Conservation (phyloP, 495 filamentous ascomycete genomes). For the Aspergillus avenaceus region DNA sequence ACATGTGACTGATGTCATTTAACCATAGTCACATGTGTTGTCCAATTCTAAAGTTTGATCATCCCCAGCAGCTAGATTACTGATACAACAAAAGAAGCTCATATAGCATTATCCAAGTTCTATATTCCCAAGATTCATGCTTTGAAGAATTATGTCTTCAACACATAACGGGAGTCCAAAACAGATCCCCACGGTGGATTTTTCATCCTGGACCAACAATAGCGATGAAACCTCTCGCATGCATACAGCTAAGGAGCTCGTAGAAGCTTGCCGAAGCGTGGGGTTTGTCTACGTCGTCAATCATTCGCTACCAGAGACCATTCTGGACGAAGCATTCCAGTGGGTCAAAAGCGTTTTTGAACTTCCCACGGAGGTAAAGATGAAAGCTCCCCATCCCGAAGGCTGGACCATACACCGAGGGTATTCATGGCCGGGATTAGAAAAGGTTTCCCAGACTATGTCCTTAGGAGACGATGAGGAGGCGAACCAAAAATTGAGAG, state of each 20-base stretch:
- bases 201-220: conserved; percentile 34
- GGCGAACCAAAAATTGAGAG: conserved; percentile 22
- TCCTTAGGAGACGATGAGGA: conserved; percentile 42
- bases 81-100: too few species aligned
- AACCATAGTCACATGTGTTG: too few species aligned
- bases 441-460: conserved; percentile 60
- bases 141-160: neutral
- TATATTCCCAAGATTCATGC: neutral
- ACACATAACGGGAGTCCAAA: neutral
- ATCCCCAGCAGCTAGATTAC: too few species aligned
- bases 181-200: conserved; percentile 52
- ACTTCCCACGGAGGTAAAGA: conserved; percentile 41
- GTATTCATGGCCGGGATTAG: conserved; percentile 61
- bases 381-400: conserved; percentile 58
- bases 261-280: conserved; percentile 50
- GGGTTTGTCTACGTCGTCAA: conserved; percentile 59
- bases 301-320: conserved; percentile 42
- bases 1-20: conserved; percentile 11
- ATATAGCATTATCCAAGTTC: neutral
- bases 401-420: conserved; percentile 55
- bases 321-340: conserved; percentile 50
- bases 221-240: conserved; percentile 27
- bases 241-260: conserved; percentile 44
- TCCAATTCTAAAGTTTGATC: too few species aligned
- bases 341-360: conserved; percentile 49